Evolutionary conservation across 2,329 filamentous ascomycete species (phyloP), one percentile per base, ranked within the genome.

Genomic region (Phaeoacremonium minimum): DNA sequence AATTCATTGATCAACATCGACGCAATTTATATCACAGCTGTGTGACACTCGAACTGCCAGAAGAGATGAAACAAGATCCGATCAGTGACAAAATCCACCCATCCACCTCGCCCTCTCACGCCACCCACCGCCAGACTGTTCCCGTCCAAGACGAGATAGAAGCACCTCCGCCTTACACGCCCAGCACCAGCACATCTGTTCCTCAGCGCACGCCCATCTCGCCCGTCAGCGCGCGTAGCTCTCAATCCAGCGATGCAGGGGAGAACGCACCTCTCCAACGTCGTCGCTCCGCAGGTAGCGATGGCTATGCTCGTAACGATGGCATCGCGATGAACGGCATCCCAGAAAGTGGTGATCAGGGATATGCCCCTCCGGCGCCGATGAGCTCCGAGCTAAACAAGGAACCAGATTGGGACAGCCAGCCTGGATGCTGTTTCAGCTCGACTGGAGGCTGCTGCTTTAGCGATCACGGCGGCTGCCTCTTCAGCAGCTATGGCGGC

Each of bases 391-490:
- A 26, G 22, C 22, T n/a, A n/a, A 9, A 9, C 22, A 26, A 26
- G 22, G 9, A 9, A n/a, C 22, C 9, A 9, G 22, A n/a, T n/a
- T 26, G 22, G 9, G 22, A n/a, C 22, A 26, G 22, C 22, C 9
- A 26, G 22, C 9, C 30, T 0, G 34, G 37, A 1, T 37, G 31
- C 15, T 43, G 37, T 16, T 37, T 28, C 22, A 43, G 40, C 32
- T 12, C 22, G 3, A 37, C 26, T 1, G 40, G 40, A 5, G 40
- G 40, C 11, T 37, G 40, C 28, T 42, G 33, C 31, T 42, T 40
- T 18, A 42, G 40, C 31, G 6, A 11, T 6, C 37, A 30, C 4
- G 40, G 37, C 2, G 40, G 37, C 3, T 42, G 40, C 16, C 34
- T 26, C 12, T 42, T 42, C 18, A 42, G 40, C n/a, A 33, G 40